phyloP scores from a whole-genome alignment of 2,329 filamentous ascomycete species.

The Acrocalymma vagum region DNA sequence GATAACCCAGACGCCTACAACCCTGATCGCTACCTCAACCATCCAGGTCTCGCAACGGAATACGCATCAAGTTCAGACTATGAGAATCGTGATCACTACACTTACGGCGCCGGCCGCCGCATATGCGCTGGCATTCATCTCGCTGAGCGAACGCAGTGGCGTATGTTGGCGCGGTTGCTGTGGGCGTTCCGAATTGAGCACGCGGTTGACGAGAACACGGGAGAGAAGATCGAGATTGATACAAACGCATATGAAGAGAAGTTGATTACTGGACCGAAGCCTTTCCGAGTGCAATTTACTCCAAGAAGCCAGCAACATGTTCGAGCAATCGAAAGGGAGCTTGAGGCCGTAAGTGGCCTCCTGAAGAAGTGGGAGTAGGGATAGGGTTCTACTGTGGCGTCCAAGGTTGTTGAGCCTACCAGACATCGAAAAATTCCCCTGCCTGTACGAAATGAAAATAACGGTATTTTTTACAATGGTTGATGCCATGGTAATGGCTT shows the following conservation, averaged over 20 bases:
- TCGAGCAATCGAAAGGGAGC: conserved; percentile 15
- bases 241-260: conserved; percentile 39
- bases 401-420: too few relatives aligned
- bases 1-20: conserved; percentile 41
- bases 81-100: conserved; percentile 55
- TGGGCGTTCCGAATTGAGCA: conserved; percentile 53
- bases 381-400: too few relatives aligned
- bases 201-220: conserved; percentile 32
- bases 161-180: conserved; percentile 48
- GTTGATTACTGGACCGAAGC: conserved; percentile 41
- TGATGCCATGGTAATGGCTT: too few relatives aligned
- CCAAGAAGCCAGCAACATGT: conserved; percentile 37
- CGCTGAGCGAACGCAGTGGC: conserved; percentile 59
- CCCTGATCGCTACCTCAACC: conserved; percentile 45
- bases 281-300: conserved; percentile 41
- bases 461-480: too few relatives aligned
- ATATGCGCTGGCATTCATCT: conserved; percentile 63
- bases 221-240: conserved; percentile 31
- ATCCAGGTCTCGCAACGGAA: conserved; percentile 43
- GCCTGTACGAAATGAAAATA: too few relatives aligned
- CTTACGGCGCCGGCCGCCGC: conserved; percentile 59
- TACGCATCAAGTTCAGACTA: conserved; percentile 45
- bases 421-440: too few relatives aligned
- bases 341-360: conserved; percentile 2
- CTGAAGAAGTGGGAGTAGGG: conserved; percentile 7